Evolutionary conservation across 495 filamentous ascomycete genomes (phyloP).

Genomic region (Neurospora pannonica): DNA sequence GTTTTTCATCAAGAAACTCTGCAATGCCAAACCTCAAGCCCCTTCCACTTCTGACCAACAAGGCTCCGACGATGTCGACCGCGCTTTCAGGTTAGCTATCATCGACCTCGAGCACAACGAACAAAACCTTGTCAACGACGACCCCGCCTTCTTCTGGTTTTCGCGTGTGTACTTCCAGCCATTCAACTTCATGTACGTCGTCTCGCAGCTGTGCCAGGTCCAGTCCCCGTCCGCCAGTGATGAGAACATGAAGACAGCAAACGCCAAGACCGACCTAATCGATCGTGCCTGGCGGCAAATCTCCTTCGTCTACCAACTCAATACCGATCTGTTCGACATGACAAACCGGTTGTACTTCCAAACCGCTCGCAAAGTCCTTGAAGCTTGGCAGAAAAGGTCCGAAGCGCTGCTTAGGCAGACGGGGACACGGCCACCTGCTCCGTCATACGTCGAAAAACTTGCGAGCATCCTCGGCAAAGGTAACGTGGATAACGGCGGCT

Average conservation of each 20-base stretch:
- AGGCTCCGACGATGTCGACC: constrained; percentile 18
- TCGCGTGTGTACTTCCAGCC: constrained; percentile 40
- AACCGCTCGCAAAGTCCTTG: constrained; percentile 35
- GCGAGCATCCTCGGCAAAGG: background rate
- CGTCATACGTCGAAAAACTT: constrained; percentile 28
- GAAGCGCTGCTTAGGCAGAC: constrained; percentile 13
- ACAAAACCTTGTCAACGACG: constrained; percentile 21
- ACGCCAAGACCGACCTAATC: constrained; percentile 34
- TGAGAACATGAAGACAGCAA: background rate
- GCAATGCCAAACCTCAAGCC: constrained; percentile 31
- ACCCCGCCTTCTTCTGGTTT: constrained; percentile 42
- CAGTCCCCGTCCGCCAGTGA: background rate
- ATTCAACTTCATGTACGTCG: constrained; percentile 44
- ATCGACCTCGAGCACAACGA: constrained; percentile 33
- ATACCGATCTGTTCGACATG: constrained; percentile 36
- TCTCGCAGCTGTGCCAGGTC: constrained; percentile 37
- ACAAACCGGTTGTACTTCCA: constrained; percentile 30
- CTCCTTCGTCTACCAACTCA: constrained; percentile 29
- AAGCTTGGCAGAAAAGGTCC: constrained; percentile 38
- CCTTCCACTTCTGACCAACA: constrained; percentile 18
- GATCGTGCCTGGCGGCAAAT: constrained; percentile 44
- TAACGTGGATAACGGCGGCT: background rate
- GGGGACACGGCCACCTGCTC: constrained; percentile 16
- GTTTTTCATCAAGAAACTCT: constrained; percentile 33
- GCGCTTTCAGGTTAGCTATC: constrained; percentile 38